phyloP scores from a whole-genome alignment of 148 eudicot genomes.

The Rheum nobile region DNA sequence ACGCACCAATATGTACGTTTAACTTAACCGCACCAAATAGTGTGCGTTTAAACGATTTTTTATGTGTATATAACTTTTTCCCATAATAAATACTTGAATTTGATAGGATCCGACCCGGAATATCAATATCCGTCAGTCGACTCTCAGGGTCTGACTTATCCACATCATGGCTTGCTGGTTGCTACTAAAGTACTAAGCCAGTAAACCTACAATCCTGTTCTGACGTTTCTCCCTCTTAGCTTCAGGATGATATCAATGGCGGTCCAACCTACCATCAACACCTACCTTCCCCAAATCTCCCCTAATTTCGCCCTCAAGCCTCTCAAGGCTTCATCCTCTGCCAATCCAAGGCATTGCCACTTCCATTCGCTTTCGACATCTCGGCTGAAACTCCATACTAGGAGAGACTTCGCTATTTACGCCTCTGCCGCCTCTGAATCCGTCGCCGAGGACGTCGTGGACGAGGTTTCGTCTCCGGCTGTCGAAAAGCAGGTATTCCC shows the following conservation, averaged over 20 bases:
- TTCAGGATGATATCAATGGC: slow-evolving; percentile 57
- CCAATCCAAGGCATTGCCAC: slow-evolving; percentile 15
- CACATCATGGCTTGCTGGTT: neutral
- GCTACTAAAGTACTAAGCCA: neutral
- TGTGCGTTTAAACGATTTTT: too few species aligned
- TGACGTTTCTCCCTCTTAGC: slow-evolving; percentile 6
- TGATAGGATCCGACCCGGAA: slow-evolving; percentile 6
- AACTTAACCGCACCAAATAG: too few species aligned
- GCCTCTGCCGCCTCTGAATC: slow-evolving; percentile 35
- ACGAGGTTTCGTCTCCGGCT: slow-evolving; percentile 1
- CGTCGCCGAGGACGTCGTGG: slow-evolving; percentile 19
- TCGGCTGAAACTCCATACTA: slow-evolving; percentile 7
- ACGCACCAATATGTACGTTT: too few species aligned
- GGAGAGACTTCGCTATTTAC: slow-evolving; percentile 11
- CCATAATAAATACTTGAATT: too few species aligned
- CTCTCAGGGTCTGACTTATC: neutral
- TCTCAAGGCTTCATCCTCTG: slow-evolving; percentile 21
- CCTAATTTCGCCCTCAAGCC: slow-evolving; percentile 20
- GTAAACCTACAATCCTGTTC: neutral
- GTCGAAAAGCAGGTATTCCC: slow-evolving; percentile 25
- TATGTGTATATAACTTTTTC: too few species aligned
- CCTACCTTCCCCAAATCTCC: slow-evolving; percentile 23
- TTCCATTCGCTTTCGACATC: slow-evolving; percentile 13
- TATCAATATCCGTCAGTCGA: neutral
- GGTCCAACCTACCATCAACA: slow-evolving; percentile 37